Base-by-base conservation (phyloP, 768 basidiomycete genomes). In the Mycena alexandri region DNA sequence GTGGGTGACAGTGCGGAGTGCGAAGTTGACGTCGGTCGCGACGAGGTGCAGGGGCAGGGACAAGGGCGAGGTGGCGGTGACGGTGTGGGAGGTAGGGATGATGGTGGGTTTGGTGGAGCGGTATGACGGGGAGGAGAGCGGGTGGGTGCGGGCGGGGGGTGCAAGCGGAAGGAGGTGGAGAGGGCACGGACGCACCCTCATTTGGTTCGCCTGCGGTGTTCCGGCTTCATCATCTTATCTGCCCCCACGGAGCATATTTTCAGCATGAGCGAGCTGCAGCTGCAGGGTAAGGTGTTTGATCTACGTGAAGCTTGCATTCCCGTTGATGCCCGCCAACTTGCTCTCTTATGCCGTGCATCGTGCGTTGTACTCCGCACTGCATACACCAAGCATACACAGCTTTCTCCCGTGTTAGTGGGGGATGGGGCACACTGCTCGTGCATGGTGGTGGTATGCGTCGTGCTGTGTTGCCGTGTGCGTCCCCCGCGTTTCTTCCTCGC, bases 251-350 rank as follows among this genome's bases (percentile, higher is more conserved):
- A 98, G 74, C 92, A 98, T 76, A 93, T 99, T 58, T 99, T 91
- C 85, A 93, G 89, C 71, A 79, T 82, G 6, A 81, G 82, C 25
- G 98, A 99, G 77, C 80, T 99, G 42, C 83, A 88, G 5, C 90
- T 99, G 71, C 89, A 96, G 5, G 98, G 98, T 16, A 97, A 99
- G 78, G 94, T 97, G 2, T 98, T 99, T 74, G 94, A 98, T 74
- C 83, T 0, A 73, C 79, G 82, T 95, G 67, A 88, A 77, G 82
- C 12, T 87, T 86, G 1, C 96, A 99, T 79, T 76, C 82, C 59
- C 85, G 89, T n/a, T n/a, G n/a, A n/a, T n/a, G n/a, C n/a, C n/a
- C n/a, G n/a, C n/a, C n/a, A n/a, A n/a, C n/a, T n/a, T n/a, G n/a
- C n/a, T n/a, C n/a, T n/a, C n/a, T n/a, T n/a, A n/a, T n/a, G n/a